A percentile compares a stretch with the other conserved stretches of the same genome.
These are phyloP conservation scores for Acer saccharum DNA, from an alignment of 345 rosid genomes.

Conservation along the genomic window DNA sequence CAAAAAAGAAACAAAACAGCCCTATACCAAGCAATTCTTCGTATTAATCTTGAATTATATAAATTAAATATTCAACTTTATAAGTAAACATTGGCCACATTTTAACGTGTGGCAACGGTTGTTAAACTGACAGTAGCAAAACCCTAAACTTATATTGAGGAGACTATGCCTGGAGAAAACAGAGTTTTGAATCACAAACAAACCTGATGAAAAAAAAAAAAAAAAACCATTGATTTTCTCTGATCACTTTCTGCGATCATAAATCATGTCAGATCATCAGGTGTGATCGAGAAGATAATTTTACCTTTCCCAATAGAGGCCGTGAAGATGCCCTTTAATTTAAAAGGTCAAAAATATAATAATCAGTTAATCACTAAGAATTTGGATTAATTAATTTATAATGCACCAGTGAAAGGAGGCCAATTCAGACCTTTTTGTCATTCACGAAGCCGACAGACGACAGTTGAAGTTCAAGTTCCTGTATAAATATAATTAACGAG, in stretches of 20 bases:
- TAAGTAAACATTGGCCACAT: no score
- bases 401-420: not conserved
- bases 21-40: no score
- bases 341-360: no score
- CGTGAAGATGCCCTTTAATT: not conserved
- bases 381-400: no score
- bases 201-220: not conserved
- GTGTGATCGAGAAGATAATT: not conserved
- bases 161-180: not conserved
- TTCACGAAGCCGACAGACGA: not conserved
- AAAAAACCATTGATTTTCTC: not conserved
- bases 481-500: not conserved
- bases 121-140: not conserved
- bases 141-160: not conserved
- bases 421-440: not conserved
- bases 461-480: not conserved
- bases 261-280: not conserved
- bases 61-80: no score
- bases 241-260: not conserved
- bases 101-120: no score
- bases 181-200: not conserved
- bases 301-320: not conserved
- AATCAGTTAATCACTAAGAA: no score
- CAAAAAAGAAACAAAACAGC: no score
- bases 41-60: no score